Evolutionary conservation across 805 yeast genomes (phyloP).

Genomic region (Starmera pachycereana): DNA sequence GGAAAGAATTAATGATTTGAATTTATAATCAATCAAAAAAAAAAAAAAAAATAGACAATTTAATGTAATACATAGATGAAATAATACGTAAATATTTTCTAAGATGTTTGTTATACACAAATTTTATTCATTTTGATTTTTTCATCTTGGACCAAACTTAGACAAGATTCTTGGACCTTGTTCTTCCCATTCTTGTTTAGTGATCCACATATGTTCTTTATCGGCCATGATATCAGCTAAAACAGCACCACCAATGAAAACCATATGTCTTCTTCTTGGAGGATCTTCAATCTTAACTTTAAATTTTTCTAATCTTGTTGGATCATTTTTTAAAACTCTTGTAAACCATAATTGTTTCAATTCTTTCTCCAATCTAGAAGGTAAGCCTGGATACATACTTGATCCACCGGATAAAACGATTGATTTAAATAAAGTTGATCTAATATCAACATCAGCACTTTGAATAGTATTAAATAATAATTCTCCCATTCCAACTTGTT

Average conservation of each 20-base stretch:
- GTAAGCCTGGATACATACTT: slow-evolving; percentile 97
- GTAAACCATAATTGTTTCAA: slow-evolving; percentile 94
- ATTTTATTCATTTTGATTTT: not conserved
- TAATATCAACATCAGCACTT: slow-evolving; percentile 87
- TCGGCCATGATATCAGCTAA: slow-evolving; percentile 97
- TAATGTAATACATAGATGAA: not conserved
- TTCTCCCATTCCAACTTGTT: slow-evolving; percentile 96
- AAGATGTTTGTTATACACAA: too few relatives aligned
- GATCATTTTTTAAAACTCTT: slow-evolving; percentile 77
- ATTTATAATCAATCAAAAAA: not conserved
- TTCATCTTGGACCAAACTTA: slow-evolving; percentile 85
- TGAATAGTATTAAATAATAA: slow-evolving; percentile 85
- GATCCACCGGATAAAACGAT: slow-evolving; percentile 97
- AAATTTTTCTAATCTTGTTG: slow-evolving; percentile 78
- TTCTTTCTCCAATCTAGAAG: slow-evolving; percentile 91
- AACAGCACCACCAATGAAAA: slow-evolving; percentile 97
- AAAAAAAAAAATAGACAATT: not conserved
- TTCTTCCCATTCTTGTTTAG: slow-evolving; percentile 96
- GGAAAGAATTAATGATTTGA: slow-evolving; percentile 28
- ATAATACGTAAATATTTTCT: too few relatives aligned
- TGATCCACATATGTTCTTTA: slow-evolving; percentile 96
- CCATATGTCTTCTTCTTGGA: slow-evolving; percentile 98
- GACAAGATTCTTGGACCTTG: slow-evolving; percentile 78
- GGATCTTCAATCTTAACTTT: slow-evolving; percentile 97
- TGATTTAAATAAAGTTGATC: slow-evolving; percentile 81